Percentiles rank a stretch among this genome's conserved stretches.
Conservation (phyloP, 805 yeast genomes). For the Ogataea populi-albae region DNA sequence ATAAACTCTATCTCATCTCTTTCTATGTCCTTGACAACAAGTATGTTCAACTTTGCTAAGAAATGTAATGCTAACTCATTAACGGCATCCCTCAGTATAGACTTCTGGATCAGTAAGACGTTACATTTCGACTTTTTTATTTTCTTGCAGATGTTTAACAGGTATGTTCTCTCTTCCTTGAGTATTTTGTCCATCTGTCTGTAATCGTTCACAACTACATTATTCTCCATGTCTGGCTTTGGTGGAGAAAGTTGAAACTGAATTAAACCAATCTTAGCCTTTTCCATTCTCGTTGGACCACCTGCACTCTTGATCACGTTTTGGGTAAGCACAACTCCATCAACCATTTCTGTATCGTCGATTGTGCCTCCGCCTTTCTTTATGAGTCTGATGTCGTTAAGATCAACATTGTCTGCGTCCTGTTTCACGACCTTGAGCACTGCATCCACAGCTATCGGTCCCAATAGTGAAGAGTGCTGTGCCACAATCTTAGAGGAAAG, state of each 20-base stretch:
- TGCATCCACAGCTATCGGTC: constrained; percentile 93
- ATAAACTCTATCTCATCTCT: constrained; percentile 95
- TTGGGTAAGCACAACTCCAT: constrained; percentile 93
- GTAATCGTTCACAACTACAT: constrained; percentile 95
- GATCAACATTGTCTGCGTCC: constrained; percentile 66
- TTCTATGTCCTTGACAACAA: constrained; percentile 94
- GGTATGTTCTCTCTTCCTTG: constrained; percentile 95
- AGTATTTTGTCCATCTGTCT: constrained; percentile 98
- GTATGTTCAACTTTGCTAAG: constrained; percentile 83
- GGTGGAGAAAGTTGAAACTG: constrained; percentile 97
- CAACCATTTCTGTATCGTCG: constrained; percentile 89
- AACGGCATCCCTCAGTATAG: constrained; percentile 92
- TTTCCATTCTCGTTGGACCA: constrained; percentile 92
- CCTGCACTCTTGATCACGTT: constrained; percentile 87
- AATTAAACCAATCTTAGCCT: constrained; percentile 83
- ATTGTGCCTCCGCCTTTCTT: constrained; percentile 97
- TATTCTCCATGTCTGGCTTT: constrained; percentile 96
- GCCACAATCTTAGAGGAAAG: constrained; percentile 93
- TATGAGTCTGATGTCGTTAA: constrained; percentile 82
- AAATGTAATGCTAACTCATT: constrained; percentile 94
- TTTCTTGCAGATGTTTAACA: constrained; percentile 91
- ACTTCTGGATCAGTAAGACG: constrained; percentile 83
- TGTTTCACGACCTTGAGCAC: constrained; percentile 63
- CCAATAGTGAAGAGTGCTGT: constrained; percentile 79
- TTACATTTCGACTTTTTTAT: constrained; percentile 97